These are phyloP conservation scores for Lachancea quebecensis DNA, from an alignment of 805 yeast species.

Conservation along the genomic window DNA sequence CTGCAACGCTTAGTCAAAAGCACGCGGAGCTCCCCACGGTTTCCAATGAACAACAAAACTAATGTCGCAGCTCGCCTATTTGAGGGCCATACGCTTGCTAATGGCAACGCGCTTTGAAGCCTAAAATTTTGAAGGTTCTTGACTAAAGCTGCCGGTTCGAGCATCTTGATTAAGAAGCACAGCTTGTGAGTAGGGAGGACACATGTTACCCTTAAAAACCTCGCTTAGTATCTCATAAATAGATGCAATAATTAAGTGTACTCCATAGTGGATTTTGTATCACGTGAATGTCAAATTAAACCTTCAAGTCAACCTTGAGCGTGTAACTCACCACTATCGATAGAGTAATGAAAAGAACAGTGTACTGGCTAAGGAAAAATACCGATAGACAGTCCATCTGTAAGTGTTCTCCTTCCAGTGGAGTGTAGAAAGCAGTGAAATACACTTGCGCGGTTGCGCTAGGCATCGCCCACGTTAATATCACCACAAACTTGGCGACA, in stretches of 20 bases:
- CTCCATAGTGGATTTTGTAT: no score
- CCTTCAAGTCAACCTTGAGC: conserved; percentile 26
- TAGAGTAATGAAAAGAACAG: conserved; percentile 53
- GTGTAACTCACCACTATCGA: conserved; percentile 66
- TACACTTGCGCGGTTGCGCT: conserved; percentile 85
- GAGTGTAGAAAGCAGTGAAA: conserved; percentile 81
- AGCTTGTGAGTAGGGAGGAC: no score
- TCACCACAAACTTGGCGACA: conserved; percentile 64
- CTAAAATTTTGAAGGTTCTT: conserved; percentile 17
- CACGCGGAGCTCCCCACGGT: conserved; percentile 68
- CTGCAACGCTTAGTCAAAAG: conserved; percentile 73
- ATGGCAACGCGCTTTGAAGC: conserved; percentile 7
- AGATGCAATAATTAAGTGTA: no score
- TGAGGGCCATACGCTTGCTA: conserved; percentile 56
- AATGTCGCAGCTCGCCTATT: conserved; percentile 74
- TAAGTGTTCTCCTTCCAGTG: conserved; percentile 43
- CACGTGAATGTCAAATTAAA: conserved; percentile 4
- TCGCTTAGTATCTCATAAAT: no score
- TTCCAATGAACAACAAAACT: conserved; percentile 64
- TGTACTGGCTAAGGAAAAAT: conserved; percentile 59
- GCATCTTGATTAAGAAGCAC: conserved; percentile 8
- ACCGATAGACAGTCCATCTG: conserved; percentile 82
- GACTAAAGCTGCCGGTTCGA: conserved; percentile 15
- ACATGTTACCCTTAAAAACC: no score
- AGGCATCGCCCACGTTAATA: conserved; percentile 73